Evolutionary conservation across 768 basidiomycete species (phyloP).

Genomic region (Lactarius hatsudake): DNA sequence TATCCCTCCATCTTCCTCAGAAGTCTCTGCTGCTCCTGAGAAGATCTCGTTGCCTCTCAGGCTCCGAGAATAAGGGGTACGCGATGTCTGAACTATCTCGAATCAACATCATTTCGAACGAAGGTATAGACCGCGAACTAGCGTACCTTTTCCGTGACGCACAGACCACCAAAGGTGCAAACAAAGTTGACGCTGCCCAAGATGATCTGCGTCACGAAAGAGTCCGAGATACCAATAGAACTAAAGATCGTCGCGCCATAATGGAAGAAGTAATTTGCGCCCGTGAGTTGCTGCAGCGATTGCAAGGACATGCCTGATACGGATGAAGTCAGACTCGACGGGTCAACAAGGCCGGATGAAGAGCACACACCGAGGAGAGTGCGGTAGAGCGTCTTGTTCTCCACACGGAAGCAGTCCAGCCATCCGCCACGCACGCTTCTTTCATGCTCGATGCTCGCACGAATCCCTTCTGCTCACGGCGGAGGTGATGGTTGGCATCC

Average conservation of each 20-base stretch:
- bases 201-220: conserved; percentile 72
- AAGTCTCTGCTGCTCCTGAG: background rate
- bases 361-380: conserved; percentile 47
- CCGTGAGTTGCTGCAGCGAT: conserved; percentile 69
- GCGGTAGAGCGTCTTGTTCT: conserved; percentile 59
- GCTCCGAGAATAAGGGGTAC: conserved; percentile 64
- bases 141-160: conserved; percentile 62
- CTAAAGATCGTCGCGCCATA: conserved; percentile 61
- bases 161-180: conserved; percentile 71
- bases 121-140: background rate
- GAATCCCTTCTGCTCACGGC: conserved; percentile 53
- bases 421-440: conserved; percentile 48
- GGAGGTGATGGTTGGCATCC: conserved; percentile 41
- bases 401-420: conserved; percentile 62
- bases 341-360: conserved; percentile 1
- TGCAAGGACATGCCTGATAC: conserved; percentile 57
- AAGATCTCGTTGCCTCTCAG: conserved; percentile 2
- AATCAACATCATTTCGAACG: background rate
- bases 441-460: conserved; percentile 50
- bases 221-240: conserved; percentile 63
- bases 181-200: conserved; percentile 70
- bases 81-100: conserved; percentile 58
- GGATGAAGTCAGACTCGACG: background rate
- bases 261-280: conserved; percentile 70
- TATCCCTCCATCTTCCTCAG: background rate